Conservation (phyloP, 106 monocot species). For the Dendrobium chrysotoxum region DNA sequence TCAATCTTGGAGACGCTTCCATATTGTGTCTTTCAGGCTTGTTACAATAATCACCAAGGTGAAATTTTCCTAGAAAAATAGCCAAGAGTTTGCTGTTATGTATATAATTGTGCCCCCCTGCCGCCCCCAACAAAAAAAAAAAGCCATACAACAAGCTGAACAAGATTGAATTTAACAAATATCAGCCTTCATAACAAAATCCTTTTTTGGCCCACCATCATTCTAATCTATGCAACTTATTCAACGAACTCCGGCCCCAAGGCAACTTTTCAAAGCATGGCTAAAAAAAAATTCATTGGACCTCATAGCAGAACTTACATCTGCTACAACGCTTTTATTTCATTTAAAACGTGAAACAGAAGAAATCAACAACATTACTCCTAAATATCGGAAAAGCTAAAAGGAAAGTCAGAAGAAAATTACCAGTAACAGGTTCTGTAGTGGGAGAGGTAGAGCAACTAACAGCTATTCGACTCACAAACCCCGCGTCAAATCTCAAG, state of each 20-base stretch:
- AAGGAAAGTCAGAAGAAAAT: conserved; percentile 2
- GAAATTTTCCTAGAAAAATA: no score
- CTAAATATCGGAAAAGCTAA: not conserved
- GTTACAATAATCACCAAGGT: no score
- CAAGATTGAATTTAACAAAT: not conserved
- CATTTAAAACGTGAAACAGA: not conserved
- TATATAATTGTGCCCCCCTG: no score
- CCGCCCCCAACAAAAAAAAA: no score
- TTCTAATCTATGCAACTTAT: not conserved
- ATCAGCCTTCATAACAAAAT: not conserved
- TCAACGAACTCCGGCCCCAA: not conserved
- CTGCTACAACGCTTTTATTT: not conserved
- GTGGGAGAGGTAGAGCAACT: conserved; percentile 40
- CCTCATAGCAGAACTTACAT: not conserved
- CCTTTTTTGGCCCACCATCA: not conserved
- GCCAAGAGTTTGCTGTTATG: no score
- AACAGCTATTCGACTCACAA: conserved; percentile 9
- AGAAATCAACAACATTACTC: not conserved
- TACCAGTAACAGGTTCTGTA: conserved; percentile 41
- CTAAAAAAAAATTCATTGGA: not conserved
- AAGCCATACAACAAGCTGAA: not conserved
- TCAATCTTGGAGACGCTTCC: no score
- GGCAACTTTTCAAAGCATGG: not conserved
- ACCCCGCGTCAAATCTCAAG: not conserved
- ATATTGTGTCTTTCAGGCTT: no score